Percentiles rank a stretch among this genome's conserved stretches.
Evolutionary conservation across 2,329 filamentous ascomycete species (phyloP).

Genomic region (Ramichloridium luteum): DNA sequence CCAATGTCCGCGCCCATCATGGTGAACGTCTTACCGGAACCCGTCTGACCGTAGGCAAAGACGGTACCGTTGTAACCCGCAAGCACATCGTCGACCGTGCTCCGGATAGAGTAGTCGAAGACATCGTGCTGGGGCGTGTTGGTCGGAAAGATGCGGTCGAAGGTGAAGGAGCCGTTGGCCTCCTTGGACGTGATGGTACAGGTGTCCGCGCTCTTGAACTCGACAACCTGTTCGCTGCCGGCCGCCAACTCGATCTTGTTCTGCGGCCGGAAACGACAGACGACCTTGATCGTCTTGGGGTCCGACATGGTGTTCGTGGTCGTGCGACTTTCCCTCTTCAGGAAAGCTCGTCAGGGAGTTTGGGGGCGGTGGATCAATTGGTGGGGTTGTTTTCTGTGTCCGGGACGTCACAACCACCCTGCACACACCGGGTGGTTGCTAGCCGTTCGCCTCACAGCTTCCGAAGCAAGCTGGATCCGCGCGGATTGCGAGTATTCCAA

Average conservation of each 20-base stretch:
- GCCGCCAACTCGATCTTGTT: conserved; percentile 87
- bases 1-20: conserved; percentile 98
- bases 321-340: no score
- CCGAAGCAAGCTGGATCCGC: no score
- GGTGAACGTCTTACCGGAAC: conserved; percentile 96
- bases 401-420: background rate
- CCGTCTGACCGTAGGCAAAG: conserved; percentile 96
- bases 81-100: conserved; percentile 93
- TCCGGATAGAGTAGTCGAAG: conserved; percentile 93
- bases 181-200: conserved; percentile 80
- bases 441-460: background rate
- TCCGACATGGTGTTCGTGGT: conserved; percentile 14
- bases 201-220: conserved; percentile 79
- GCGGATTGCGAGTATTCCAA: conserved; percentile 1
- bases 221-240: conserved; percentile 83
- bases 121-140: conserved; percentile 79
- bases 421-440: background rate
- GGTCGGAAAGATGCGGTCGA: conserved; percentile 97
- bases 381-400: conserved; percentile 2
- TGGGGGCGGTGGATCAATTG: background rate
- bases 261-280: conserved; percentile 93
- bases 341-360: no score
- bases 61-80: conserved; percentile 99
- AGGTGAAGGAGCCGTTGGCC: conserved; percentile 72
- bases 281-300: conserved; percentile 49